Base-by-base conservation (phyloP, 106 monocot genomes). In the Amphibolis antarctica region DNA sequence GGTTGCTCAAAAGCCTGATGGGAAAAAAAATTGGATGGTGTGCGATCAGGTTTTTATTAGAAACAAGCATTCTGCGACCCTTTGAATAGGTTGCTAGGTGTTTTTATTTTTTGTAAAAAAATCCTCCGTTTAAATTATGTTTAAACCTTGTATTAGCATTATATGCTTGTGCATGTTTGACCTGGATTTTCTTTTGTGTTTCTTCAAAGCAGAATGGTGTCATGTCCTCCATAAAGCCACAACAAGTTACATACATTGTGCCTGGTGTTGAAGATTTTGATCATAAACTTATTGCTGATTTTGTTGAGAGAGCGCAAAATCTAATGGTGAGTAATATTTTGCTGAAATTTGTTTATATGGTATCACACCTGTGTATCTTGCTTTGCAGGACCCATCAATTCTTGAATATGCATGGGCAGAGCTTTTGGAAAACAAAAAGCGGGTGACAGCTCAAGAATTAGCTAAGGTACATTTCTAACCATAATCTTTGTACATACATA, bases 11-110 rank as follows among this genome's bases (percentile, higher is more conserved):
- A 99, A 86, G 60, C 98, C 87, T 60, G 98, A 99, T 61, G 91
- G 91, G 59, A 99, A 99, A 88, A 91, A 85, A 82, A 91, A 99
- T 55, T 98, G 98, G 98, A 83, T 85, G 59, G 91, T 98, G 53
- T 81, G 64, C 71, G 98, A 98, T 85, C 98, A 98, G 98, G 98
- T 98, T 76, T n/a, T 71, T 67, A 66, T 27, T 74, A 48, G 56
- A 83, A 83, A 81, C 45, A 70, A 62, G 56, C 62, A 64, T 53
- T 62, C 57, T 68, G 59, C 45, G 28, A 62, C 63, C 75, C 79
- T 36, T 76, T 81, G 78, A 81, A 69, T 78, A 72, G 48, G 66
- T 74, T 66, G 43, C 65, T 83, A 66, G 77, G 69, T 75, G 72
- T 66, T 64, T 13, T 13, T 53, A 30, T 54, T 22, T 5, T 10